phyloP scores from a whole-genome alignment of 1,139 yeast species.

The Geotrichum carabidarum region DNA sequence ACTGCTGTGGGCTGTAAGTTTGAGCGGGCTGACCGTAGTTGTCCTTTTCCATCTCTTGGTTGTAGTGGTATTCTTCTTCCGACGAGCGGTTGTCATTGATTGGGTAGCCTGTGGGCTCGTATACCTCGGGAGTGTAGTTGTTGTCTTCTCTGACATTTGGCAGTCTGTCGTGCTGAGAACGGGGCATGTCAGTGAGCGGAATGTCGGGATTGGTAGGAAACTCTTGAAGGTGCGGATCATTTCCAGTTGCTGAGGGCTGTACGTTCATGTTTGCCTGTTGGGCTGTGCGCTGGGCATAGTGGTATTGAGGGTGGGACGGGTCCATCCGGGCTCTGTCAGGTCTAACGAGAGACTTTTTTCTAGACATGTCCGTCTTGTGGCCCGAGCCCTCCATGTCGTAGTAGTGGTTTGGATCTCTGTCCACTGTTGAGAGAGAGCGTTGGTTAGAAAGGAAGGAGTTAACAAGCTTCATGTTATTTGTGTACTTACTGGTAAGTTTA shows the following conservation, averaged over 20 bases:
- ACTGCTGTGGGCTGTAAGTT: slow-evolving; percentile 3
- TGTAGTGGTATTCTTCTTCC: slow-evolving; percentile 25
- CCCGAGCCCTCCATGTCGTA: slow-evolving; percentile 17
- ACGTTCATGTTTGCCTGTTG: slow-evolving; percentile 57
- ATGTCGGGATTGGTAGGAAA: slow-evolving; percentile 38
- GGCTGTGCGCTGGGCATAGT: slow-evolving; percentile 70
- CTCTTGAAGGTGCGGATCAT: slow-evolving; percentile 53
- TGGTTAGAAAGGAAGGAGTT: too few species aligned
- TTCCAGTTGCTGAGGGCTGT: slow-evolving; percentile 69
- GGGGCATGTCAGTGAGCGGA: slow-evolving; percentile 15
- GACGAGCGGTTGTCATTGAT: slow-evolving; percentile 7
- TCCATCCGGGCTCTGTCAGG: slow-evolving; percentile 73
- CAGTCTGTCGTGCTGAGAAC: not conserved
- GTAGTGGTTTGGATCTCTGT: slow-evolving; percentile 9
- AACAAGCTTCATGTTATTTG: too few species aligned
- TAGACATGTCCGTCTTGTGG: slow-evolving; percentile 19
- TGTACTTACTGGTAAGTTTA: too few species aligned
- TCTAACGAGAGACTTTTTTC: slow-evolving; percentile 67
- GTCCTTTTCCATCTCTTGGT: slow-evolving; percentile 9
- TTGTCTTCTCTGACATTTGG: too few species aligned
- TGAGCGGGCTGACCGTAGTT: not conserved
- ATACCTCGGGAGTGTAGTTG: not conserved
- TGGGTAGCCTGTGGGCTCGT: not conserved
- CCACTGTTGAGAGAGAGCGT: slow-evolving; percentile 2
- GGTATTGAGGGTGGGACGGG: slow-evolving; percentile 67